Evolutionary conservation across 2,329 filamentous ascomycete species (phyloP).

Genomic region (Cladosporium halotolerans): DNA sequence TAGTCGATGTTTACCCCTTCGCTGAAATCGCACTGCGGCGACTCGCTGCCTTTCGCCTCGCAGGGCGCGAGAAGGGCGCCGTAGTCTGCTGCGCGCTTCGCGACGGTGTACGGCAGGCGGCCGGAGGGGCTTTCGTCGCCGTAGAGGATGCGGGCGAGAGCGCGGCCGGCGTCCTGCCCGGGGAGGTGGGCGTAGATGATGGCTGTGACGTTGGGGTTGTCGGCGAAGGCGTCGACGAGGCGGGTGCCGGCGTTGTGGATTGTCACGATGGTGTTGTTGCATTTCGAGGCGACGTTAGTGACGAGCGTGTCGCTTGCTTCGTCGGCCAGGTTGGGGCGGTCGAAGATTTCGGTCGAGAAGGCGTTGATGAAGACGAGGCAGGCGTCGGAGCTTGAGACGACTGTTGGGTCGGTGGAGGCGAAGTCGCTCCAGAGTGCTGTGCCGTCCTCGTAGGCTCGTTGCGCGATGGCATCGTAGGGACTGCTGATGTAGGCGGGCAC

Average conservation of each 20-base stretch:
- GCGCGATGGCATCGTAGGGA: slow-evolving; percentile 32
- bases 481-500: slow-evolving; percentile 29
- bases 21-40: slow-evolving; percentile 28
- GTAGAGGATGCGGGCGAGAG: slow-evolving; percentile 52
- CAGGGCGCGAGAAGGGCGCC: slow-evolving; percentile 36
- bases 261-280: slow-evolving; percentile 58
- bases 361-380: slow-evolving; percentile 58
- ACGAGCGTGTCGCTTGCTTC: slow-evolving; percentile 50
- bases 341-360: slow-evolving; percentile 33
- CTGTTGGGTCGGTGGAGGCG: slow-evolving; percentile 40
- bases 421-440: slow-evolving; percentile 58
- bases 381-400: slow-evolving; percentile 37
- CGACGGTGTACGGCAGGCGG: slow-evolving; percentile 57
- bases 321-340: slow-evolving; percentile 33
- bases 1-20: slow-evolving; percentile 36
- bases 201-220: slow-evolving; percentile 59
- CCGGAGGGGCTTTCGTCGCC: slow-evolving; percentile 53
- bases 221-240: slow-evolving; percentile 55
- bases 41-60: slow-evolving; percentile 16
- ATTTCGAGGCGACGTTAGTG: slow-evolving; percentile 51
- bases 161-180: slow-evolving; percentile 56
- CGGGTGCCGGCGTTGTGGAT: slow-evolving; percentile 59
- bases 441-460: slow-evolving; percentile 42
- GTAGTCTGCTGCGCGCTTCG: slow-evolving; percentile 52
- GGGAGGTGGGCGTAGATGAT: slow-evolving; percentile 60